Evolutionary conservation across 2,329 filamentous ascomycete species (phyloP), one percentile per base, ranked within the genome.

Genomic region (Orbilia brochopaga): DNA sequence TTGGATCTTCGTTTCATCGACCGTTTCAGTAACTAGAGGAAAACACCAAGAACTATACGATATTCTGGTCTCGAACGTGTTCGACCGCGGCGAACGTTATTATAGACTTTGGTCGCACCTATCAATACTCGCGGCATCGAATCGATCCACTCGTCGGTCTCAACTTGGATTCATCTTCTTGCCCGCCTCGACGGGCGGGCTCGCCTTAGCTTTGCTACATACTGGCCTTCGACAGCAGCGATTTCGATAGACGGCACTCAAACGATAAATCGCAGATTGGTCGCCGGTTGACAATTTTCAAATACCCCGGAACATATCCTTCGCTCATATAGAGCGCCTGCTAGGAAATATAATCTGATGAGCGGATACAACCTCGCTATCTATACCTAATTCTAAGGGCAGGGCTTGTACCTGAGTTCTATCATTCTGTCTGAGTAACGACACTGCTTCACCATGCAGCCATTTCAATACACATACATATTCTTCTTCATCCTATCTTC

Each of bases 401-500:
- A 42, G 23, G 30, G 21, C 27, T 55, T 15, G 10, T 23, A 55
- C n/a, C 35, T 53, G 35, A 17, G 42, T 58, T 40, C 13, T 37
- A 42, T 54, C 19, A 27, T 42, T 23, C 11, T 7, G 8, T 17
- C 8, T 17, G 8, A 40, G 37, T 8, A 10, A 10, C 7, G 8
- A 32, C 27, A 13, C 11, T 17, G 17, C 15, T 13, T 44, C 27
- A 65, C 40, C 46, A 70, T 70, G 66, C 50, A 30, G 54, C 17
- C 53, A 4, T 64, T 70, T 40, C 53, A 44, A 13, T 69, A 48
- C 35, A 64, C 56, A 13, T 69, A 48, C 35, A 64, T 60, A 1
- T 7, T 70, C 15, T 56, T 70, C 21, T 64, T 70, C 19, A 32
- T 60, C 35, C 40, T 70, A 24, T 64, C 59, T 21, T 32, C 61